Evolutionary conservation across 192 early-diverging fungal genomes (phyloP), one percentile per base, ranked within the genome.

Genomic region (Coemansia aciculifera): DNA sequence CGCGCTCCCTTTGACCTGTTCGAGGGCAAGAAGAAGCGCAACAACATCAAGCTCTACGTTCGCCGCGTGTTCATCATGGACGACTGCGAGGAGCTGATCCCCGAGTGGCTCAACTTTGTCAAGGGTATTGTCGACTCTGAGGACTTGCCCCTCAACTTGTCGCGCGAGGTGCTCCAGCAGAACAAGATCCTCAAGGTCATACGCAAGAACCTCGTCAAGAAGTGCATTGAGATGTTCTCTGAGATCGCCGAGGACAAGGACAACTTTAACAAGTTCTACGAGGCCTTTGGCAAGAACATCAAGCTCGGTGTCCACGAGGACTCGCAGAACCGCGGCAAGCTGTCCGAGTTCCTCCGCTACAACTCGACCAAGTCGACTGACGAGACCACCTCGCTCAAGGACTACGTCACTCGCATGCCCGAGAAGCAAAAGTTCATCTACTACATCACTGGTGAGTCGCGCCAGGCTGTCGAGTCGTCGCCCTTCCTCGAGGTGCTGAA

Each of bases 391-490:
- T 98, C 96, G 62, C 86, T 99, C 83, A 97, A 98, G 92, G 98
- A 99, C 89, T 99, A 99, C 79, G 89, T 98, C 72, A 97, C 95
- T 68, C 98, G 98, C 84, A 99, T 99, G 98, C 93, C 95, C 84
- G 96, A 97, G 88, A 96, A 96, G 92, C 98, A 99, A 86, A 96
- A 98, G 92, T 92, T 94, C 89, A 99, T 99, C 86, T 99, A 98
- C 89, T 95, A 94, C 87, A 96, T 98, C 89, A 98, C 96, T 62
- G 96, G 95, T 65, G 95, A 97, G 87, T 94, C 91, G 75, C 89
- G 90, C 71, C 89, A 90, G 73, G 91, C 91, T 37, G 94, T 98
- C 69, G 96, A 98, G 87, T 94, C 93, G 85, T 93, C 94, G 74
- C 96, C 98, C 49, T 99, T 98, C 93, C 85, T 98, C 39, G 98